phyloP scores from a whole-genome alignment of 2,329 filamentous ascomycete species.

The Didymella sp. region DNA sequence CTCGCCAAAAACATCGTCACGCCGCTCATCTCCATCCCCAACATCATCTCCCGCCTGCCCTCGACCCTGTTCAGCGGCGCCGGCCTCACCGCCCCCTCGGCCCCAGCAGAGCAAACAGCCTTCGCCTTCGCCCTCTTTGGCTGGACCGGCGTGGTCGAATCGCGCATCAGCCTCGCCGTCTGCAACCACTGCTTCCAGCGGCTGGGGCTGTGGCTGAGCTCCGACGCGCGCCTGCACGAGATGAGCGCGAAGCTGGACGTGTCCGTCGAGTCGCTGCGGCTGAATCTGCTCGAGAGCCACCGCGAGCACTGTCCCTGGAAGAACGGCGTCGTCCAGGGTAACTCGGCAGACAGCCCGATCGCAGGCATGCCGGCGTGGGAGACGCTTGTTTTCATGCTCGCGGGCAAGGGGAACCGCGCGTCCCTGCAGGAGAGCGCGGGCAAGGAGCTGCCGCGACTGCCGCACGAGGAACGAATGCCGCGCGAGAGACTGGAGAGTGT shows the following conservation, averaged over 20 bases:
- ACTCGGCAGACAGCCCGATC: constrained; percentile 40
- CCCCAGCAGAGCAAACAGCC: constrained; percentile 32
- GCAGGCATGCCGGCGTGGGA: constrained; percentile 46
- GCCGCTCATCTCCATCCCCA: constrained; percentile 38
- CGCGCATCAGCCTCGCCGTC: constrained; percentile 74
- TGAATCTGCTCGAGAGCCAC: constrained; percentile 49
- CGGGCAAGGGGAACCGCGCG: constrained; percentile 7
- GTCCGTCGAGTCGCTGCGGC: constrained; percentile 38
- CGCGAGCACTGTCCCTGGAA: constrained; percentile 53
- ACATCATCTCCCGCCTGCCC: constrained; percentile 37
- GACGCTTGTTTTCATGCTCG: constrained; percentile 45
- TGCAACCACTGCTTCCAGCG: constrained; percentile 89
- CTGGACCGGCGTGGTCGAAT: constrained; percentile 61
- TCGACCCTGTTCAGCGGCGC: constrained; percentile 31
- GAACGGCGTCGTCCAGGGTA: constrained; percentile 44
- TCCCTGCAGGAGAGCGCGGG: not conserved
- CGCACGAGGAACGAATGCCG: not conserved
- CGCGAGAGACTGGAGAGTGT: constrained; percentile 32
- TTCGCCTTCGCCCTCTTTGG: constrained; percentile 54
- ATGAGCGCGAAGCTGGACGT: constrained; percentile 45
- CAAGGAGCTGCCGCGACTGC: constrained; percentile 3
- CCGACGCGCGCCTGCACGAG: constrained; percentile 38
- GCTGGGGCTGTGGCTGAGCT: constrained; percentile 91
- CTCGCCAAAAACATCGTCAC: constrained; percentile 43
- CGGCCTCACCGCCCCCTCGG: constrained; percentile 23